A percentile compares a stretch with the other conserved stretches of the same genome.
These are phyloP conservation scores for Phytopythium helicoides DNA, from an alignment of 352 stramenopile species.

Conservation along the genomic window DNA sequence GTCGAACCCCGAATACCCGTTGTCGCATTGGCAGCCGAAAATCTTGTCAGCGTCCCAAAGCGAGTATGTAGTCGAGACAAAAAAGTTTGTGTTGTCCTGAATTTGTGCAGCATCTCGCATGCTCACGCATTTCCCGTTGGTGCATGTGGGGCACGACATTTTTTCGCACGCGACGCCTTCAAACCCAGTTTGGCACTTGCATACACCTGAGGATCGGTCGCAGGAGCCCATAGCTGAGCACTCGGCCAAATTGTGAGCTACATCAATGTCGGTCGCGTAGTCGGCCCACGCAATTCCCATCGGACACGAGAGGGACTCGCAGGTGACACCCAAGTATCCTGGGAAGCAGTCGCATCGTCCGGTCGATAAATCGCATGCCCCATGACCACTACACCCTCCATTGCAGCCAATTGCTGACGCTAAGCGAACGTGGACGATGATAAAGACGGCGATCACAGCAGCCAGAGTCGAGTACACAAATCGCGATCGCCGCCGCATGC, in stretches of 20 bases:
- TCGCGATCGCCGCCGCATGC: conserved; percentile 6
- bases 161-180: conserved; percentile 77
- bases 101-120: conserved; percentile 62
- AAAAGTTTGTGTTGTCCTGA: conserved; percentile 70
- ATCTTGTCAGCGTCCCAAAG: conserved; percentile 87
- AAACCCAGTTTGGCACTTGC: conserved; percentile 54
- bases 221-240: conserved; percentile 87
- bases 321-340: conserved; percentile 69
- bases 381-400: conserved; percentile 84
- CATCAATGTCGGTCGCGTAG: conserved; percentile 47
- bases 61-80: conserved; percentile 41
- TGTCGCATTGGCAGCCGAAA: conserved; percentile 87
- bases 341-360: conserved; percentile 83
- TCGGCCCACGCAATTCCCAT: conserved; percentile 56
- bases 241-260: conserved; percentile 76
- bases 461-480: background rate
- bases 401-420: conserved; percentile 43
- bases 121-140: conserved; percentile 64
- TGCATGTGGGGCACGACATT: conserved; percentile 60
- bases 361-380: conserved; percentile 40
- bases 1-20: conserved; percentile 84
- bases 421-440: conserved; percentile 2
- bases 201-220: conserved; percentile 64
- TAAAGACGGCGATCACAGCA: background rate
- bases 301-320: conserved; percentile 48